A percentile compares a stretch with the other conserved stretches of the same genome.
These are phyloP conservation scores for Chaetomium sp. DNA, from an alignment of 2,329 filamentous ascomycete species.

Conservation along the genomic window DNA sequence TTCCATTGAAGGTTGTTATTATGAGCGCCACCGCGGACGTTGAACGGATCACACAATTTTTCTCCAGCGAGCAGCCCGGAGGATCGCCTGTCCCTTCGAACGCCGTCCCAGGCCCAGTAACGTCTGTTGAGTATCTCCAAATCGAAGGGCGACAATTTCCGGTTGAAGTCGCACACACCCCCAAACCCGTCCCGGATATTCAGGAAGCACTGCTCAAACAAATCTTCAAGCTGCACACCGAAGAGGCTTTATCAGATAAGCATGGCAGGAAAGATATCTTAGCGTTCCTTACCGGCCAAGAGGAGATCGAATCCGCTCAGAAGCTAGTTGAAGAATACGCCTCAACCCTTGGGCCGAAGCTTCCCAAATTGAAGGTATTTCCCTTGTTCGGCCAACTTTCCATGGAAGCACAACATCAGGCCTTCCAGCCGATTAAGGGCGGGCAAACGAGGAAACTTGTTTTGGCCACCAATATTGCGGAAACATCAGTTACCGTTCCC, in stretches of 20 bases:
- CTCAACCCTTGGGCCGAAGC: slow-evolving; percentile 61
- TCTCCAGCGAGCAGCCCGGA: slow-evolving; percentile 36
- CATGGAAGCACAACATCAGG: slow-evolving; percentile 75
- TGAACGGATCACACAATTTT: slow-evolving; percentile 70
- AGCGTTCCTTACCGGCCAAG: slow-evolving; percentile 86
- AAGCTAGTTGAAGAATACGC: slow-evolving; percentile 76
- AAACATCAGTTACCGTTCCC: slow-evolving; percentile 92
- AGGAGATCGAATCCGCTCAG: slow-evolving; percentile 80
- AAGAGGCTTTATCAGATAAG: slow-evolving; percentile 77
- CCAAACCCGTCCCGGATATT: slow-evolving; percentile 69
- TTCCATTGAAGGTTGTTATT: slow-evolving; percentile 79
- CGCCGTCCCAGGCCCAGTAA: slow-evolving; percentile 14
- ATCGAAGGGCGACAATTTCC: slow-evolving; percentile 85
- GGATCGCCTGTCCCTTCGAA: neutral
- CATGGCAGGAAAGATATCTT: slow-evolving; percentile 59
- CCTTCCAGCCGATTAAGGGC: slow-evolving; percentile 69
- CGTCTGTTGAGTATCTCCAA: slow-evolving; percentile 42
- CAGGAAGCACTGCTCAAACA: slow-evolving; percentile 73
- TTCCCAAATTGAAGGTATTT: slow-evolving; percentile 66
- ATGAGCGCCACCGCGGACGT: slow-evolving; percentile 98
- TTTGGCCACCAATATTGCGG: slow-evolving; percentile 94
- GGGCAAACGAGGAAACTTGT: slow-evolving; percentile 81
- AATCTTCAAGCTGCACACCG: slow-evolving; percentile 79
- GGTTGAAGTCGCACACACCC: slow-evolving; percentile 70
- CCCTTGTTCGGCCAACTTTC: slow-evolving; percentile 88